These are phyloP conservation scores for Jatropha podagrica DNA, from an alignment of 441 rosid species.

Conservation along the genomic window DNA sequence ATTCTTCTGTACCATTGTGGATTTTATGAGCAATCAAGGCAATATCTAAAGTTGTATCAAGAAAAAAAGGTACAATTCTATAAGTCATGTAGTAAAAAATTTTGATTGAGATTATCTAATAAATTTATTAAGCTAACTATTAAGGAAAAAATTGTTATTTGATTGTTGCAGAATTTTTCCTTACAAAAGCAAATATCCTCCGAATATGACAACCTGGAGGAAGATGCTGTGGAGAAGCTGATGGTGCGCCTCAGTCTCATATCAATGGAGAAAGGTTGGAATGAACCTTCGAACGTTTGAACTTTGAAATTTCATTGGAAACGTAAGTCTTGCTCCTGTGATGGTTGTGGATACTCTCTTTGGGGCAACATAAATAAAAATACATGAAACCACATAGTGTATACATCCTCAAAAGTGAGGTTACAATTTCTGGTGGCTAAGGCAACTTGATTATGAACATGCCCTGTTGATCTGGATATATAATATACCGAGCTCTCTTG, in stretches of 20 bases:
- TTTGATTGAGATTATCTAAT: background rate
- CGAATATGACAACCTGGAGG: slow-evolving; percentile 38
- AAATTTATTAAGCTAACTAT: background rate
- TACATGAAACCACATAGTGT: too few species aligned
- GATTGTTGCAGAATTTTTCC: slow-evolving; percentile 29
- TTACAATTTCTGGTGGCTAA: too few species aligned
- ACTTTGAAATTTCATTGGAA: slow-evolving; percentile 40
- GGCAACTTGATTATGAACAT: too few species aligned
- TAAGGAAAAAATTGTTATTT: background rate
- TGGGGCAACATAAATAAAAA: too few species aligned
- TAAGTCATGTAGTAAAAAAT: background rate
- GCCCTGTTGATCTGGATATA: too few species aligned
- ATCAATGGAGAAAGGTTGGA: slow-evolving; percentile 60
- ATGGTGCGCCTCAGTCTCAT: slow-evolving; percentile 54
- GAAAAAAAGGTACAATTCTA: slow-evolving; percentile 41
- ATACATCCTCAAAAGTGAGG: too few species aligned
- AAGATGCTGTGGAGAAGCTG: slow-evolving; percentile 52
- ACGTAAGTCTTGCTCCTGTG: background rate
- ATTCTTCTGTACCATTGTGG: slow-evolving; percentile 67
- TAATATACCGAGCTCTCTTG: too few species aligned
- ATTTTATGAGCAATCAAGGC: slow-evolving; percentile 45
- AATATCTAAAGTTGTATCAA: slow-evolving; percentile 41
- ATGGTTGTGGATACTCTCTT: too few species aligned
- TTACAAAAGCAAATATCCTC: slow-evolving; percentile 16
- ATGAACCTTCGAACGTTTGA: slow-evolving; percentile 36